Conservation (phyloP, 768 basidiomycete species). For the Amanita brunnescens region DNA sequence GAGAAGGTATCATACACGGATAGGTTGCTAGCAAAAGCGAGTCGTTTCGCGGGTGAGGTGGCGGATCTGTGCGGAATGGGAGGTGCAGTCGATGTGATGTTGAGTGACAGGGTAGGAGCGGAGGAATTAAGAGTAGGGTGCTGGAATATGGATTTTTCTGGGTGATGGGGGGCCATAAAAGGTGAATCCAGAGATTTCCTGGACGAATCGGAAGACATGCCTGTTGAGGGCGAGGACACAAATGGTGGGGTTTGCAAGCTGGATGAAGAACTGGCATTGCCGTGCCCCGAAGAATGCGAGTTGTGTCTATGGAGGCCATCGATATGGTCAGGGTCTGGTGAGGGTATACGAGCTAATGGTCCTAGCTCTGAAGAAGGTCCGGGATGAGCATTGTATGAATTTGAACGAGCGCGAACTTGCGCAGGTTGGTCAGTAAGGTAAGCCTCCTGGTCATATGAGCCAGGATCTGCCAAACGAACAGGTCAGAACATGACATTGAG, state of each 20-base stretch:
- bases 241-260: conserved; percentile 58
- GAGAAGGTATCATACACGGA: conserved; percentile 98
- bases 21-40: conserved; percentile 87
- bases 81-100: conserved; percentile 37
- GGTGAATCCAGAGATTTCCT: conserved; percentile 30
- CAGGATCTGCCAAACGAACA: conserved; percentile 42
- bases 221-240: conserved; percentile 29
- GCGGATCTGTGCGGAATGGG: conserved; percentile 65
- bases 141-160: conserved; percentile 57
- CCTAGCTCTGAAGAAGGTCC: conserved; percentile 46
- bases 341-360: conserved; percentile 74
- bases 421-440: conserved; percentile 40
- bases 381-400: conserved; percentile 66
- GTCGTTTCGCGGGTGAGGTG: conserved; percentile 58
- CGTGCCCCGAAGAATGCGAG: conserved; percentile 42
- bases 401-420: conserved; percentile 59
- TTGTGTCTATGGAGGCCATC: conserved; percentile 75
- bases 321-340: conserved; percentile 79
- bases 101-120: conserved; percentile 71
- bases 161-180: conserved; percentile 26
- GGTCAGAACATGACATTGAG: not conserved
- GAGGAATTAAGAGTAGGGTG: conserved; percentile 84
- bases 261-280: conserved; percentile 28
- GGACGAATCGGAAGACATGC: conserved; percentile 25
- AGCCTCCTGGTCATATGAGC: conserved; percentile 54